Evolutionary conservation across 352 stramenopile genomes (phyloP).

Genomic region (Phytophthora pseudosyringae): DNA sequence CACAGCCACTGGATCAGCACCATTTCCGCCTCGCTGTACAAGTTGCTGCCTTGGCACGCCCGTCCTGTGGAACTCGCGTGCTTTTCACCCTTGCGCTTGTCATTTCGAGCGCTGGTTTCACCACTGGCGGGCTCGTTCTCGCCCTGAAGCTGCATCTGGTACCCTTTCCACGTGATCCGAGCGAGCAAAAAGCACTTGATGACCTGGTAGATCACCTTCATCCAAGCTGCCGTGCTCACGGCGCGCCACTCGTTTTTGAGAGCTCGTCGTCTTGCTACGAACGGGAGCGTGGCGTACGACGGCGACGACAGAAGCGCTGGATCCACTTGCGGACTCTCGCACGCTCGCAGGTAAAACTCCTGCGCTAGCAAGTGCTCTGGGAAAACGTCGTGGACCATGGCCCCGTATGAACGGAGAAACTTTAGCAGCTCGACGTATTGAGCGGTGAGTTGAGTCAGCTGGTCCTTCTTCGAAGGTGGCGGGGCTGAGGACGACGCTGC

Average conservation of each 20-base stretch:
- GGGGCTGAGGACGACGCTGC: not conserved
- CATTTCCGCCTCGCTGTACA: constrained; percentile 93
- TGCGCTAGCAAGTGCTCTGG: constrained; percentile 81
- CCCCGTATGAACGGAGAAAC: constrained; percentile 93
- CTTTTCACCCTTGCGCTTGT: constrained; percentile 30
- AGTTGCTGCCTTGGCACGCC: constrained; percentile 80
- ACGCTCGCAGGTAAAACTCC: constrained; percentile 83
- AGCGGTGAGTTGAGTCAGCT: constrained; percentile 52
- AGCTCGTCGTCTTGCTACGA: constrained; percentile 55
- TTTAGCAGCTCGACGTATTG: constrained; percentile 91
- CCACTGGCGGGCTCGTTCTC: not conserved
- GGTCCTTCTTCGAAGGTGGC: constrained; percentile 60
- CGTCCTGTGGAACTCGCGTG: constrained; percentile 9
- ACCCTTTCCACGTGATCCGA: constrained; percentile 88
- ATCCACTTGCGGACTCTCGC: constrained; percentile 67
- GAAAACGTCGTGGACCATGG: constrained; percentile 89
- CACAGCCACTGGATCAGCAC: constrained; percentile 93
- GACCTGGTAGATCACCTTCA: constrained; percentile 90
- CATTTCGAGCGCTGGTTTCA: constrained; percentile 15
- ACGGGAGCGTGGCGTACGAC: constrained; percentile 43
- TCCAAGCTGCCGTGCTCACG: constrained; percentile 74
- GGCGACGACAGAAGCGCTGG: constrained; percentile 54
- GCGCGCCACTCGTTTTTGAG: constrained; percentile 66
- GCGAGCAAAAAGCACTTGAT: constrained; percentile 94
- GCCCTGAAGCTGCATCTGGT: constrained; percentile 46